Base-by-base conservation (phyloP, 176 grass and related monocot species). In the Oryza punctata region DNA sequence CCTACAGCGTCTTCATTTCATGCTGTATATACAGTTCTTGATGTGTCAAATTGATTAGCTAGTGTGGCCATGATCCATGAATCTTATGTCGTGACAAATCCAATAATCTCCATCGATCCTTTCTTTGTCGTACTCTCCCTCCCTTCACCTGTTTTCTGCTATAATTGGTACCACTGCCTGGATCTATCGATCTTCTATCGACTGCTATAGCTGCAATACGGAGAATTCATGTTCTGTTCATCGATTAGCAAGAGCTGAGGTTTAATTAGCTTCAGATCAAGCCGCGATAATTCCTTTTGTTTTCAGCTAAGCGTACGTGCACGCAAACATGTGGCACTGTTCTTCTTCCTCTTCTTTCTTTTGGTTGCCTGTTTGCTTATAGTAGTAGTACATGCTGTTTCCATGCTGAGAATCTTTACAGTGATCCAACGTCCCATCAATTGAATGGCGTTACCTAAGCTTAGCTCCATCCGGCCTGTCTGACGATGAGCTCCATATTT, bases 341-440 rank as follows among this genome's bases (percentile, higher is more conserved):
- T 70, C 23, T 14, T 68, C 59, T 28, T 1, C 40, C 40, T 41
- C 63, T 28, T 64, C 7, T 10, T 3, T 4, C 9, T n/a, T 1
- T 21, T 46, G n/a, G 24, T 57, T 61, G 52, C 63, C 78, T 18
- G 44, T 73, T 41, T 66, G 66, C 67, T 16, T 8, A 38, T 38
- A 38, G 2, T n/a, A 1, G 8, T 47, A 38, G 30, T 27, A 26
- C 57, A 10, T 70, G 43, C 45, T 86, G 78, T 82, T 65, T 71
- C 18, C 47, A 69, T 80, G 69, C 15, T 54, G 57, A 73, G 88
- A 79, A 90, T 82, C 88, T 86, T 90, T 60, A 90, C 88, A 90
- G 88, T 90, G 84, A 90, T 83, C 84, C 74, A 83, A 52, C 79
- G 79, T 90, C 84, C 88, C 84, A 63, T 90, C 88, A 73, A 66